Conservation (phyloP, 106 monocot species). For the Agapanthus africanus region DNA sequence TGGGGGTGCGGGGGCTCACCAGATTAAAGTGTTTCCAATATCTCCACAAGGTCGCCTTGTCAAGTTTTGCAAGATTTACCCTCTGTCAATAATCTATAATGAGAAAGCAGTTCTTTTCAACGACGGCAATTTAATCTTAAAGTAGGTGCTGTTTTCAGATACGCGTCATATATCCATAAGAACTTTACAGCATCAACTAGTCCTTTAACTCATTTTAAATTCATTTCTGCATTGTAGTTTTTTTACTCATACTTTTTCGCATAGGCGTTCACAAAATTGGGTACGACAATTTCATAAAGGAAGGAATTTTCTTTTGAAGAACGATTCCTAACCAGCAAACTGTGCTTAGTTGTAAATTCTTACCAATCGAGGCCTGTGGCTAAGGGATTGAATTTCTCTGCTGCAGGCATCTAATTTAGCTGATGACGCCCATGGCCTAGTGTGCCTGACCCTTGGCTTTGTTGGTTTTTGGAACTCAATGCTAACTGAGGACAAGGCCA, state of each 20-base stretch:
- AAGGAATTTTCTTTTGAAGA: no score
- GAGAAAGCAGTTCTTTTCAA: slow-evolving; percentile 2
- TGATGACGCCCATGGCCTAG: slow-evolving; percentile 52
- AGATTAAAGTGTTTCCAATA: slow-evolving; percentile 84
- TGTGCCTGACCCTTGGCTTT: slow-evolving; percentile 62
- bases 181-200: no score
- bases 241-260: no score
- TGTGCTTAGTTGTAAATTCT: no score
- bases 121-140: no score
- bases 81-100: slow-evolving; percentile 31
- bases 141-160: no score
- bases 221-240: no score
- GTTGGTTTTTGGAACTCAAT: slow-evolving; percentile 65
- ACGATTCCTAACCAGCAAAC: no score
- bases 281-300: no score
- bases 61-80: slow-evolving; percentile 62
- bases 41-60: slow-evolving; percentile 58
- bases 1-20: slow-evolving; percentile 26
- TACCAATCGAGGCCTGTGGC: slow-evolving; percentile 51
- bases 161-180: no score
- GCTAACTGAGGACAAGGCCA: slow-evolving; percentile 29
- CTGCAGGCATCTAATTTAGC: slow-evolving; percentile 35
- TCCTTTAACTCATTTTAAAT: no score
- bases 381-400: slow-evolving; percentile 29
- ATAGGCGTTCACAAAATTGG: no score